Evolutionary conservation across 2,329 filamentous ascomycete species (phyloP).

Genomic region (Dothiorella sarmentorum): DNA sequence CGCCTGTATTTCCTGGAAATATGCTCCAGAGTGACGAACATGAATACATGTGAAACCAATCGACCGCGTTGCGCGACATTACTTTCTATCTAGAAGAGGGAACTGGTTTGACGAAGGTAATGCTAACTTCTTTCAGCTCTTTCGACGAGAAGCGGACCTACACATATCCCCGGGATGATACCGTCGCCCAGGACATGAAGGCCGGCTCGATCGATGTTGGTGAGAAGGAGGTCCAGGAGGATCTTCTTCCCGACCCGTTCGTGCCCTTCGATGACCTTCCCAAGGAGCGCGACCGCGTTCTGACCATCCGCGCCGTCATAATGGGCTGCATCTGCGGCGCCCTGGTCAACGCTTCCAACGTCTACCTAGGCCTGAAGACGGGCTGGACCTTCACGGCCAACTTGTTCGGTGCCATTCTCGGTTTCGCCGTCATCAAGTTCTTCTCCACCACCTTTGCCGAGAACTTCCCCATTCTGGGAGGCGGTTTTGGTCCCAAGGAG

Average conservation of each 20-base stretch:
- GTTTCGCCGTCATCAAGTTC: slow-evolving; percentile 57
- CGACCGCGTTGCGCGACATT: not conserved
- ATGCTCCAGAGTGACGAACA: not conserved
- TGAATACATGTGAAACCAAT: not conserved
- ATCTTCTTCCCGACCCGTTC: slow-evolving; percentile 37
- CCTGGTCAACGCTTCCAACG: slow-evolving; percentile 60
- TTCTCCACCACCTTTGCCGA: slow-evolving; percentile 49
- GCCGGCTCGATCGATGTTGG: slow-evolving; percentile 23
- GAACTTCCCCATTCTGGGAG: slow-evolving; percentile 52
- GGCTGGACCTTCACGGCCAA: slow-evolving; percentile 44
- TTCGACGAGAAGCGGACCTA: slow-evolving; percentile 36
- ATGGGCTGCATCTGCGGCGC: slow-evolving; percentile 56
- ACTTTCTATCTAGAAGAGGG: not conserved
- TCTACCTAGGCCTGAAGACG: slow-evolving; percentile 53
- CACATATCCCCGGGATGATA: slow-evolving; percentile 24
- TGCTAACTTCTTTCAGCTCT: not conserved
- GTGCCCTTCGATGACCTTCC: slow-evolving; percentile 43
- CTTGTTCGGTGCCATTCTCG: slow-evolving; percentile 50
- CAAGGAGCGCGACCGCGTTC: slow-evolving; percentile 46
- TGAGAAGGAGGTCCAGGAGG: slow-evolving; percentile 25
- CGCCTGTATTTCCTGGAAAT: too few relatives aligned
- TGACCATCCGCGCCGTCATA: slow-evolving; percentile 56
- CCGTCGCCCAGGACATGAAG: slow-evolving; percentile 27
- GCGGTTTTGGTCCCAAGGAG: slow-evolving; percentile 57
- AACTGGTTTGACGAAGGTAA: too few relatives aligned